Evolutionary conservation across 2,329 filamentous ascomycete species (phyloP).

Genomic region (Aspergillus hortae): DNA sequence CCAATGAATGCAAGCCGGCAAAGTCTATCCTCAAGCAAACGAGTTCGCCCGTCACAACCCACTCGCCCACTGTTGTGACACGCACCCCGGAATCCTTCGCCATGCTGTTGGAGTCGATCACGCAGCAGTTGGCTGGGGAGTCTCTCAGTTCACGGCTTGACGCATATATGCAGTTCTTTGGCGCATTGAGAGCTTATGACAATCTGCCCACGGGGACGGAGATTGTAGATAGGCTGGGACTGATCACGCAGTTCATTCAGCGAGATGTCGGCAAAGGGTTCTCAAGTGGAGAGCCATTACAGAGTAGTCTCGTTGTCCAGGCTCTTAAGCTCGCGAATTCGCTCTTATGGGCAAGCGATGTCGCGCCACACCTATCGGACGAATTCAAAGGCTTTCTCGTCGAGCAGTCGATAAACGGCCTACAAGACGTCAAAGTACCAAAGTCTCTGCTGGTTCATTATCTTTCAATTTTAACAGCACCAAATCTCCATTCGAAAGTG

Average conservation of each 20-base stretch:
- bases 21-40: conserved; percentile 78
- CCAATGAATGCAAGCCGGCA: conserved; percentile 52
- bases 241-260: conserved; percentile 77
- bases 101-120: conserved; percentile 79
- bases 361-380: conserved; percentile 66
- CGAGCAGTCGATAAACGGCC: conserved; percentile 71
- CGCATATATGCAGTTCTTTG: conserved; percentile 77
- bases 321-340: conserved; percentile 73
- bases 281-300: conserved; percentile 51
- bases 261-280: conserved; percentile 69
- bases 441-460: conserved; percentile 78
- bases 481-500: conserved; percentile 71
- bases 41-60: conserved; percentile 39
- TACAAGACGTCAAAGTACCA: conserved; percentile 64
- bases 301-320: conserved; percentile 70
- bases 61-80: conserved; percentile 42
- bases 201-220: conserved; percentile 72
- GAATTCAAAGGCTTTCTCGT: conserved; percentile 79
- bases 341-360: conserved; percentile 70
- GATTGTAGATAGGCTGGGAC: conserved; percentile 69
- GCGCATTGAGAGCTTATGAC: conserved; percentile 75
- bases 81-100: conserved; percentile 60
- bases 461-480: conserved; percentile 74
- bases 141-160: conserved; percentile 73
- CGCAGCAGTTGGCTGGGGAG: conserved; percentile 73